Base-by-base conservation (phyloP, 2,329 filamentous ascomycete genomes). In the Septoria linicola region DNA sequence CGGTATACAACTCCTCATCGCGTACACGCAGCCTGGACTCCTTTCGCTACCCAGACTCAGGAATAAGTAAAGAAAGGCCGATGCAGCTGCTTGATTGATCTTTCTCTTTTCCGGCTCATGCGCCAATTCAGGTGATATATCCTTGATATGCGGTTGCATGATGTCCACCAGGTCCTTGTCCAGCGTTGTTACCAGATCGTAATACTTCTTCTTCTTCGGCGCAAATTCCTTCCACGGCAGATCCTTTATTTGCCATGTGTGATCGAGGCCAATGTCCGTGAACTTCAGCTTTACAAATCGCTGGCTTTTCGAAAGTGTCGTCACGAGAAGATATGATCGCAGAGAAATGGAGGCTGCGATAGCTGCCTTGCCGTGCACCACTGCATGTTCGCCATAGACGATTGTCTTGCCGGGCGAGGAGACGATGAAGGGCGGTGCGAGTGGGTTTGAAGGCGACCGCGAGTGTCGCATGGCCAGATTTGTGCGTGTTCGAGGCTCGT, bases 391-490 rank as follows among this genome's bases (percentile, higher is more conserved):
- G 60, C 93, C 93, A 73, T 92, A 97, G 46, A 97, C 89, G 69
- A 99, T 99, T 67, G 96, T 93, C 71, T 99, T 99, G 58, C 92
- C 95, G 0, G 93, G 93, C 2, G 95, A 92, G 13, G 93, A 97
- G 51, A 97, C 91, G 88, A 99, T 96, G 69, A 99, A 99, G 55
- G 91, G 77, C 36, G 92, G 91, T 73, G 93, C 80, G 75, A 85
- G 80, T 1, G 83, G 81, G 41, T 80, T 80, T 17, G 73, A 76
- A 31, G 59, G 54, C 55, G 61, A 65, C 16, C 65, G 59, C 36
- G 45, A 39, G 35, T 55, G 50, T 37, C 43, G 43, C 37, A 48
- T 43, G 21, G 21, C 34, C 21, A 8, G 8, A 34, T 37, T 27
- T 10, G 32, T 13, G 43, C 43, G 20, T n/a, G 16, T 3, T 37